A percentile compares a stretch with the other conserved stretches of the same genome.
phyloP scores from a whole-genome alignment of 202 grass and related monocot species.

The Schoenoplectus tabernaemontani region DNA sequence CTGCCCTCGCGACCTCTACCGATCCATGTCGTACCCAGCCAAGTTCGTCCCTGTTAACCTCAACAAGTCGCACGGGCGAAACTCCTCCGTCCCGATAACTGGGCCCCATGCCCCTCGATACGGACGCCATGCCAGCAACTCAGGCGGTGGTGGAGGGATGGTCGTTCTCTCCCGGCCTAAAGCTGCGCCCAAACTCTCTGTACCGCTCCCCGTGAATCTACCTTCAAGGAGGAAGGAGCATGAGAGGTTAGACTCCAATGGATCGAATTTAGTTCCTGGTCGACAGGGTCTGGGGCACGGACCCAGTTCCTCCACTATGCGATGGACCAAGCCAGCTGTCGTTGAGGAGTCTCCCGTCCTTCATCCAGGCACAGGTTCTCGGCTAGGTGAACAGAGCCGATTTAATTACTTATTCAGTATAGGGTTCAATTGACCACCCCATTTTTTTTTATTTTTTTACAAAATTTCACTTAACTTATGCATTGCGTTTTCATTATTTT shows the following conservation, averaged over 20 bases:
- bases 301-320: slow-evolving; percentile 30
- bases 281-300: slow-evolving; percentile 34
- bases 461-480: too few species aligned
- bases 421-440: too few species aligned
- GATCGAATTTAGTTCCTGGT: slow-evolving; percentile 18
- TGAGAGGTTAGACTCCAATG: slow-evolving; percentile 66
- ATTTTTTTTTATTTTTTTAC: too few species aligned
- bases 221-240: slow-evolving; percentile 94
- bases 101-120: slow-evolving; percentile 32
- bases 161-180: slow-evolving; percentile 74
- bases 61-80: slow-evolving; percentile 67
- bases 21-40: slow-evolving; percentile 67
- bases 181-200: slow-evolving; percentile 64
- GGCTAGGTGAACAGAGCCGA: background rate
- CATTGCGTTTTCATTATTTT: too few species aligned
- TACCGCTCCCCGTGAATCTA: slow-evolving; percentile 82
- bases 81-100: background rate
- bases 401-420: too few species aligned
- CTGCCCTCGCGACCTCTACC: slow-evolving; percentile 22
- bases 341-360: background rate
- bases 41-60: slow-evolving; percentile 85
- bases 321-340: slow-evolving; percentile 72
- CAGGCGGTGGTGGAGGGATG: slow-evolving; percentile 59
- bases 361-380: slow-evolving; percentile 27
- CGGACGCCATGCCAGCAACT: slow-evolving; percentile 16